Evolutionary conservation across 2,329 filamentous ascomycete genomes (phyloP).

Genomic region (Lasiodiplodia sp.): DNA sequence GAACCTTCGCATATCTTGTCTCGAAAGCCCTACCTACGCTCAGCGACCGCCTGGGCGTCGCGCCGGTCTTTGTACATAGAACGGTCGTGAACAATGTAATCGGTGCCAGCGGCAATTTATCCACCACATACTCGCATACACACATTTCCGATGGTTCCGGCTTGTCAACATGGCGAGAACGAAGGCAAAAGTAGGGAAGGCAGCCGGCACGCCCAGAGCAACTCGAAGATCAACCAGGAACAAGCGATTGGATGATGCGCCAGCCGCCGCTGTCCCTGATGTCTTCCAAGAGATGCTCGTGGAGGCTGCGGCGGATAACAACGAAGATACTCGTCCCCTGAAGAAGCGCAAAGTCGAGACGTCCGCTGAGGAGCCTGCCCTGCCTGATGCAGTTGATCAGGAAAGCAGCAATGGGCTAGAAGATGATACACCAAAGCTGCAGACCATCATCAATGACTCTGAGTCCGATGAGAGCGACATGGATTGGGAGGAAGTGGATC

Average conservation of each 20-base stretch:
- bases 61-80: not conserved
- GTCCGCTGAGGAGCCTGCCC: not conserved
- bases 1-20: not conserved
- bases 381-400: slow-evolving; percentile 29
- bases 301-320: slow-evolving; percentile 47
- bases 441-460: slow-evolving; percentile 53
- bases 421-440: slow-evolving; percentile 39
- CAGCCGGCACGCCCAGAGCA: not conserved
- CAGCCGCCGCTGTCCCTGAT: slow-evolving; percentile 45
- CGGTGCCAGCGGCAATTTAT: not conserved
- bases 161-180: slow-evolving; percentile 18
- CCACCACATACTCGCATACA: not conserved
- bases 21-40: not conserved
- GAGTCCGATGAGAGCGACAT: slow-evolving; percentile 62
- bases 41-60: not conserved
- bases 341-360: slow-evolving; percentile 41
- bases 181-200: slow-evolving; percentile 3
- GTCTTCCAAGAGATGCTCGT: slow-evolving; percentile 56
- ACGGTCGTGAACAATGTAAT: not conserved
- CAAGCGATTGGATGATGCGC: slow-evolving; percentile 6
- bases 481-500: slow-evolving; percentile 68
- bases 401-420: slow-evolving; percentile 35
- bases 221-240: slow-evolving; percentile 9
- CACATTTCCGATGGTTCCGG: not conserved
- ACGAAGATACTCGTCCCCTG: slow-evolving; percentile 44